Percentiles rank a stretch among this genome's conserved stretches.
Conservation (phyloP, 2,329 filamentous ascomycete genomes). For the Phyllosticta capitalensis region DNA sequence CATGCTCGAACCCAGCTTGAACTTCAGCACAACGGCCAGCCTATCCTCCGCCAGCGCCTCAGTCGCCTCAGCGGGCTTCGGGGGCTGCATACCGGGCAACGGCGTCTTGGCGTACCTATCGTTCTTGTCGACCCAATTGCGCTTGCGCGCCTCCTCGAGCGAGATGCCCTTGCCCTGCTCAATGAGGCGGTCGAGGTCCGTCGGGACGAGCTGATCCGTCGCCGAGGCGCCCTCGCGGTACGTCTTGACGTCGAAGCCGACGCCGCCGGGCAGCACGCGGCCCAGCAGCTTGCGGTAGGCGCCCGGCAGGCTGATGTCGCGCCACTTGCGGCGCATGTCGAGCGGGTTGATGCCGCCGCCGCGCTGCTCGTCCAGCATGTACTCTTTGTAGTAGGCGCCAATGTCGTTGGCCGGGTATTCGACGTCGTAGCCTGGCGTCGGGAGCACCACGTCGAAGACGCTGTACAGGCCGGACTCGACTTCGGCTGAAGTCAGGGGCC, state of each 20-base stretch:
- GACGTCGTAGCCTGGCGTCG: slow-evolving; percentile 85
- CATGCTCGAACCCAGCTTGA: slow-evolving; percentile 68
- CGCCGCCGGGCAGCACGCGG: slow-evolving; percentile 48
- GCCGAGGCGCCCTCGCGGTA: background rate
- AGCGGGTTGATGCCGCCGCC: slow-evolving; percentile 74
- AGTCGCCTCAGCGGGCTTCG: background rate
- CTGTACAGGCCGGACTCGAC: slow-evolving; percentile 64
- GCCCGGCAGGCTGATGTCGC: slow-evolving; percentile 81
- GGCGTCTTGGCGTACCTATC: background rate
- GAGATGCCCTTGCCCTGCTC: slow-evolving; percentile 32
- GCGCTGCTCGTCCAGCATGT: slow-evolving; percentile 65
- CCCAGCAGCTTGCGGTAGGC: slow-evolving; percentile 80
- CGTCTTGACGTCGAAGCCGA: slow-evolving; percentile 56
- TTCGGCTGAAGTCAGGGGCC: slow-evolving; percentile 67
- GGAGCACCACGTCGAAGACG: slow-evolving; percentile 83
- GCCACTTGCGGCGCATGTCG: slow-evolving; percentile 76
- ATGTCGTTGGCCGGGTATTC: slow-evolving; percentile 77
- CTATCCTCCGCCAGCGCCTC: slow-evolving; percentile 32
- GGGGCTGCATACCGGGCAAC: background rate
- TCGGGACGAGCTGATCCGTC: slow-evolving; percentile 76
- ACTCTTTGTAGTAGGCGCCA: slow-evolving; percentile 71
- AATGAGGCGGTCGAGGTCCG: slow-evolving; percentile 63
- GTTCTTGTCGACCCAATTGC: background rate
- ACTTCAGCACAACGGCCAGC: slow-evolving; percentile 60
- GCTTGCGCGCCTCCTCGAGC: slow-evolving; percentile 7